These are phyloP conservation scores for Mycotypha africana DNA, from an alignment of 371 early-diverging fungal species.

Conservation along the genomic window DNA sequence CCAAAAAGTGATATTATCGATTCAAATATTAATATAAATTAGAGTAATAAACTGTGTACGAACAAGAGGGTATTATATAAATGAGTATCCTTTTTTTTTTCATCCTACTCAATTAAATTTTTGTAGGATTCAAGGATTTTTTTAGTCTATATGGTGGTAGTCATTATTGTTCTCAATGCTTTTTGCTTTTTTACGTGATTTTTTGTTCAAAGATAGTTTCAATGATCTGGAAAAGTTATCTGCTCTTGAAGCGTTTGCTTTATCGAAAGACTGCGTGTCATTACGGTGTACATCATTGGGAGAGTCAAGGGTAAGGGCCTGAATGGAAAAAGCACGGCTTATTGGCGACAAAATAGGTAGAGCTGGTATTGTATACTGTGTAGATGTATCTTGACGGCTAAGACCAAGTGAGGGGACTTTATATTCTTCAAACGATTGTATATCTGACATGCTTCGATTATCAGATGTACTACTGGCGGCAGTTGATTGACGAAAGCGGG, in stretches of 20 bases:
- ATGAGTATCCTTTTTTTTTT: too few relatives aligned
- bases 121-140: too few relatives aligned
- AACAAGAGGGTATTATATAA: too few relatives aligned
- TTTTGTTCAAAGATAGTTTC: conserved; percentile 43
- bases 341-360: conserved; percentile 20
- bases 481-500: too few relatives aligned
- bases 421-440: background rate
- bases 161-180: background rate
- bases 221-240: conserved; percentile 40
- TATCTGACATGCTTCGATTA: background rate
- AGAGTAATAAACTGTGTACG: too few relatives aligned
- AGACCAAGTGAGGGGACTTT: conserved; percentile 3
- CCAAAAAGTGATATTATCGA: too few relatives aligned
- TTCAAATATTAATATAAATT: too few relatives aligned
- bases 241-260: conserved; percentile 29
- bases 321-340: conserved; percentile 33
- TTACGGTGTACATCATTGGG: background rate
- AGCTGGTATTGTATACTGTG: background rate
- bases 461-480: conserved; percentile 6
- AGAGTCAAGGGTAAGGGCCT: conserved; percentile 12
- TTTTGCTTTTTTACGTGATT: conserved; percentile 28
- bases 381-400: conserved; percentile 20
- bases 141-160: too few relatives aligned
- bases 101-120: too few relatives aligned
- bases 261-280: background rate